phyloP scores from a whole-genome alignment of 345 rosid genomes.

The Physaria fendleri region DNA sequence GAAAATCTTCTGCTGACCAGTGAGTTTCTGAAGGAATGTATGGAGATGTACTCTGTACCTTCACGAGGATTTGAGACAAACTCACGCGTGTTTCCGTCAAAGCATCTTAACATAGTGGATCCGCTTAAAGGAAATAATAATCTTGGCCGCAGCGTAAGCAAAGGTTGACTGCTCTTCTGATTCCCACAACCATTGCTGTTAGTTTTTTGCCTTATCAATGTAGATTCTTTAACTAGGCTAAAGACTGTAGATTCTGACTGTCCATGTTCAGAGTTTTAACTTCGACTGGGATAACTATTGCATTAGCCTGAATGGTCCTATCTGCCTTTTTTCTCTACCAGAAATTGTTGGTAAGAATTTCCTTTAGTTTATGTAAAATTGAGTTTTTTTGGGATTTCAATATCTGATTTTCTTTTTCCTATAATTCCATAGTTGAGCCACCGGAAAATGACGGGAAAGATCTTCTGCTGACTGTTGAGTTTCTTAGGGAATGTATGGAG shows the following conservation, averaged over 20 bases:
- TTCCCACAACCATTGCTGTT: background rate
- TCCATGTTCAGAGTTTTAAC: too few species aligned
- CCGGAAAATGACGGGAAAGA: conserved; percentile 53
- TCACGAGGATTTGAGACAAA: conserved; percentile 53
- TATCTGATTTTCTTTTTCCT: conserved; percentile 1
- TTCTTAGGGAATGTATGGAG: conserved; percentile 54
- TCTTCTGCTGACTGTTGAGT: conserved; percentile 55
- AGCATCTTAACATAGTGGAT: conserved; percentile 83
- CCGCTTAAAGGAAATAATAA: conserved; percentile 78
- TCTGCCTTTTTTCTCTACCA: conserved; percentile 55
- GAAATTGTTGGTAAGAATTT: conserved; percentile 56
- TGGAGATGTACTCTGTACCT: conserved; percentile 51
- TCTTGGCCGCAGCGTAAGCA: conserved; percentile 96
- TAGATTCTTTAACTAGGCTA: conserved; percentile 4
- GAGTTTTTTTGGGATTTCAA: conserved; percentile 8
- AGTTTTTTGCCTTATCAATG: background rate
- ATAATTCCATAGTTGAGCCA: conserved; percentile 43
- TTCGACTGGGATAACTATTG: conserved; percentile 95
- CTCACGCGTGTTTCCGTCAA: conserved; percentile 50
- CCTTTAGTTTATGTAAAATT: background rate
- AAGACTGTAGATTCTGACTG: too few species aligned
- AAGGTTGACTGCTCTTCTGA: conserved; percentile 49
- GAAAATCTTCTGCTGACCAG: conserved; percentile 51
- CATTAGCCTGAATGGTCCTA: conserved; percentile 72
- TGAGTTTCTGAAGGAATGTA: conserved; percentile 57